Conservation (phyloP, 2,329 filamentous ascomycete species). For the Nothophaeocryptopus gaeumannii region DNA sequence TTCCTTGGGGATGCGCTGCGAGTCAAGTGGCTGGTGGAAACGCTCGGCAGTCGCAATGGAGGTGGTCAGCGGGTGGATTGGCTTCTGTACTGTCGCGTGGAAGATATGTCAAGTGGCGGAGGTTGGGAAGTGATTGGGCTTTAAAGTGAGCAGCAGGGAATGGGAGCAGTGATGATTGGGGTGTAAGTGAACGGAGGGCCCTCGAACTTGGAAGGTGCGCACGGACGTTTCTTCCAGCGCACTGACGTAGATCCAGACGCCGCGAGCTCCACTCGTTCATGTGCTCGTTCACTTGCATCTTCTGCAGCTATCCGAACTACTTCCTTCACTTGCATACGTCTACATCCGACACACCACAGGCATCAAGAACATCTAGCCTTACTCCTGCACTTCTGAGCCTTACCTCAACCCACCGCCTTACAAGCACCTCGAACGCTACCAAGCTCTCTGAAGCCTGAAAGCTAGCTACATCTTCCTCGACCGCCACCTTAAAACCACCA, state of each 20-base stretch:
- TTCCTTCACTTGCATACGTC: no score
- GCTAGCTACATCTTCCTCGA: constrained; percentile 1
- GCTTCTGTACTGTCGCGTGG: neutral
- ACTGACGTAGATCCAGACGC: no score
- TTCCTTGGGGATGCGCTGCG: neutral
- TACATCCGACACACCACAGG: no score
- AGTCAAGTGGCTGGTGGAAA: neutral
- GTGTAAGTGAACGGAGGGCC: no score
- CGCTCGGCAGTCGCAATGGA: neutral
- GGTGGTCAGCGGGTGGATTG: neutral
- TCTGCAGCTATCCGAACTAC: no score
- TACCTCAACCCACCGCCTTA: neutral
- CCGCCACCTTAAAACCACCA: neutral
- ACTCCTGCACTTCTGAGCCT: no score
- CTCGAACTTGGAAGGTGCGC: no score
- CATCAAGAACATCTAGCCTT: no score
- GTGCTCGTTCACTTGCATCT: neutral
- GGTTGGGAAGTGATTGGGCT: neutral
- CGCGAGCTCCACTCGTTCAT: neutral
- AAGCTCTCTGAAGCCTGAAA: neutral
- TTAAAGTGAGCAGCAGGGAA: constrained; percentile 2
- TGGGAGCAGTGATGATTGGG: neutral
- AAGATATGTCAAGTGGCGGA: neutral
- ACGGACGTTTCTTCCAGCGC: no score
- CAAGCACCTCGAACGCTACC: neutral